Percentiles rank a stretch among this genome's conserved stretches.
Conservation (phyloP, 2,329 filamentous ascomycete genomes). For the Pyrenophora seminiperda region DNA sequence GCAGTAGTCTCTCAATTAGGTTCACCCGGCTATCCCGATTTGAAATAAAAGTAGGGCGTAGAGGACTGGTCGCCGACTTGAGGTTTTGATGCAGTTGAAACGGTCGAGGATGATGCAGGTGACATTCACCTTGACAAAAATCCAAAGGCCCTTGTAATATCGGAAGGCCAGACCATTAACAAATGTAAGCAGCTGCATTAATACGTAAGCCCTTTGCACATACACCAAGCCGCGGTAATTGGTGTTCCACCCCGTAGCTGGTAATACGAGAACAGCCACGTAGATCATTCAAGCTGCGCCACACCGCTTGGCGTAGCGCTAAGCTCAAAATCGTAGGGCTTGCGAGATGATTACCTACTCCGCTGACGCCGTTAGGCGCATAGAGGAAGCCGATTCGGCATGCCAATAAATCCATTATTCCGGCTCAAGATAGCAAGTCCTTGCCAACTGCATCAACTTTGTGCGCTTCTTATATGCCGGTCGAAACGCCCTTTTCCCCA, state of each 20-base stretch:
- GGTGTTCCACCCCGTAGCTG: conserved; percentile 1
- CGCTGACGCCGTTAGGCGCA: conserved; percentile 14
- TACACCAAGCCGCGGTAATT: background rate
- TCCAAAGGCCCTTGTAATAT: too few relatives aligned
- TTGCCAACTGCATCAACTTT: conserved; percentile 12
- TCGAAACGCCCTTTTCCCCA: conserved; percentile 1
- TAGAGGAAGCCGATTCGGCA: conserved; percentile 17
- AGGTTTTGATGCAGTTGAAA: too few relatives aligned
- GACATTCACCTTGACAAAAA: too few relatives aligned
- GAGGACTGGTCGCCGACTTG: too few relatives aligned
- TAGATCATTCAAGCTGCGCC: conserved; percentile 11
- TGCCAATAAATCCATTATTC: conserved; percentile 10
- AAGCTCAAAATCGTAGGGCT: conserved; percentile 24
- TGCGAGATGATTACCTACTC: conserved; percentile 28
- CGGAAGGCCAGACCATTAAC: too few relatives aligned
- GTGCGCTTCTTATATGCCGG: conserved; percentile 20
- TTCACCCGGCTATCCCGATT: too few relatives aligned
- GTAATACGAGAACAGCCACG: conserved; percentile 2
- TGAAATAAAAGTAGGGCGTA: too few relatives aligned
- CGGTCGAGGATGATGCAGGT: too few relatives aligned
- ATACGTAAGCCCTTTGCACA: conserved; percentile 19
- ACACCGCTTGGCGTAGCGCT: conserved; percentile 7
- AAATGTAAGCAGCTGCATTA: conserved; percentile 25
- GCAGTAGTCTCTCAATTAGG: too few relatives aligned
- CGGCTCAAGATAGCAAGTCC: conserved; percentile 16